Evolutionary conservation across 225 moss, liverwort and hornwort genomes (phyloP), one percentile per base, ranked within the genome.

Genomic region (Sphagnum tenellum): DNA sequence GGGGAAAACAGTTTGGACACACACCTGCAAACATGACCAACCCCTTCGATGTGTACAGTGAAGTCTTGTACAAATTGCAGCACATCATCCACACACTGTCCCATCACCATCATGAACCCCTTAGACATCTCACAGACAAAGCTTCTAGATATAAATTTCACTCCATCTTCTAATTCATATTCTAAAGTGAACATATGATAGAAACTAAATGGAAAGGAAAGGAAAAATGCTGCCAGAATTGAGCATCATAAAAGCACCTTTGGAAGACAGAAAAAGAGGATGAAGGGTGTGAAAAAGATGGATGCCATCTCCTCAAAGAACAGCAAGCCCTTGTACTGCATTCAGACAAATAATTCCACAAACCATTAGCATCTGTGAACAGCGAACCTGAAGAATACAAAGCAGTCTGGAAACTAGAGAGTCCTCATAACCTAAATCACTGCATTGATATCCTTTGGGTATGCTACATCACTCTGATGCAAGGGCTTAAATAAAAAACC

Each of bases 1-100:
- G 29, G 29, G 29, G 29, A 29, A 29, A 29, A 29, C 29, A 29
- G 29, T 29, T 29, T 29, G 29, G 29, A 29, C 29, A 58, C 74
- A 78, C 56, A 99, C 98, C 98, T 99, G 90, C 93, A 99, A 63
- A 99, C 98, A 72, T 93, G 86, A 68, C 98, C 98, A 56, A 99
- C 90, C 60, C 98, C 98, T 78, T 93, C 93, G 57, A 99, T 79
- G 67, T 86, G 75, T 47, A 81, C 76, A 47, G 98, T 99, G 69
- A 99, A 99, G 65, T 99, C 89, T 45, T 85, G 79, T 73, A 99
- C 89, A 73, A 99, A 93, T 59, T 82, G 79, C 77, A 99, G 77
- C 69, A 99, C 79, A 63, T 99, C 90, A 69, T 93, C 96, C 65
- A 99, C 93, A 70, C 98, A 93, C 98, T 99, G 87, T 66, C 73